Conservation (phyloP, 78 protist genomes). For the Planoprotostelium fungivorum region DNA sequence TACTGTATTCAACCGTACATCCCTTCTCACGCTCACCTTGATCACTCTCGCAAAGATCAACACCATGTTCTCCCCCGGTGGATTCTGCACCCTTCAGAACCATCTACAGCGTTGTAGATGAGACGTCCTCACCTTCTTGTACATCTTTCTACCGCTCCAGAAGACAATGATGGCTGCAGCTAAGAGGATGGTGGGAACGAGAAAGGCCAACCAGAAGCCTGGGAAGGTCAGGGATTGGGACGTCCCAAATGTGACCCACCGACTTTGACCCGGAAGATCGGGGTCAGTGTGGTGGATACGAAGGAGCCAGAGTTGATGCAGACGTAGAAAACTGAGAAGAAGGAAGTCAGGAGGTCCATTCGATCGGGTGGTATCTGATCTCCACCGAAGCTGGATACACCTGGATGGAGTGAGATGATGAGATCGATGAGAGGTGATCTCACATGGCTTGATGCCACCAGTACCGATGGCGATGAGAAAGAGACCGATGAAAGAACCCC, state of each 20-base stretch:
- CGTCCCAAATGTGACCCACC: background rate
- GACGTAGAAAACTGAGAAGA: conserved; percentile 61
- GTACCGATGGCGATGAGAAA: conserved; percentile 70
- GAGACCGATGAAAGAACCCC: conserved; percentile 26
- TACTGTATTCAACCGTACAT: too few relatives aligned
- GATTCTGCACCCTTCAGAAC: conserved; percentile 8
- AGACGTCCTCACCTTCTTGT: background rate
- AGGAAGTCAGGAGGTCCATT: background rate
- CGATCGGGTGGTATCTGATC: conserved; percentile 59
- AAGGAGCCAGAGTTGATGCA: conserved; percentile 61
- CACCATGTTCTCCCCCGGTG: conserved; percentile 13
- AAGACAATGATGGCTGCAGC: conserved; percentile 22
- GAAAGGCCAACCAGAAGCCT: conserved; percentile 65
- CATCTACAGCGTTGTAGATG: background rate
- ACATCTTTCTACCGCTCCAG: conserved; percentile 15
- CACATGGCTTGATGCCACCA: conserved; percentile 57
- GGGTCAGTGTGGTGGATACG: conserved; percentile 53
- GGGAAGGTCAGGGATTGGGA: background rate
- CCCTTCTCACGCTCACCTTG: background rate
- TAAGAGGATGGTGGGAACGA: conserved; percentile 61
- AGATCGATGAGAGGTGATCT: background rate
- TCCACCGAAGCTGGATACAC: conserved; percentile 58
- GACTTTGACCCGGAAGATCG: conserved; percentile 33
- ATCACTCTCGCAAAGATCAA: conserved; percentile 2
- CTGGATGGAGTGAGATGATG: background rate